Percentiles rank a stretch among this genome's conserved stretches.
Evolutionary conservation across 1,284 basidiomycete species (phyloP).

Genomic region (Malassezia japonica): DNA sequence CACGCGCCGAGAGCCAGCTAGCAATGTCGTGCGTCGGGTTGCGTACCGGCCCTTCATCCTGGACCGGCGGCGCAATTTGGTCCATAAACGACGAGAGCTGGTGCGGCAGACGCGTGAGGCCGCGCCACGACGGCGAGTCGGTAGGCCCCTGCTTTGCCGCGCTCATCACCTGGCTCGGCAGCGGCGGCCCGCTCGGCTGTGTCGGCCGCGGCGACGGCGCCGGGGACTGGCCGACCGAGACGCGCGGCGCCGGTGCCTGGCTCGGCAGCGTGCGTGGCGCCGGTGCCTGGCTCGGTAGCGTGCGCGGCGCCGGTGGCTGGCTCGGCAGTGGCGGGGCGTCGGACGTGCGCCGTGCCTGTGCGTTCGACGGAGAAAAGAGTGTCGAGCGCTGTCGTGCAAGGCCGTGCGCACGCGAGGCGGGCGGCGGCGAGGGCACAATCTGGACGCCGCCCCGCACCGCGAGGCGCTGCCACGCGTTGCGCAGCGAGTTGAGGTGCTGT

Average conservation of each 20-base stretch:
- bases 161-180: too few relatives aligned
- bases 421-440: not conserved
- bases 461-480: constrained; percentile 15
- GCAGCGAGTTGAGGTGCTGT: constrained; percentile 2
- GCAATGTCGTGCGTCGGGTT: not conserved
- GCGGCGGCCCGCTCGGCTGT: too few relatives aligned
- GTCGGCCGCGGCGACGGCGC: too few relatives aligned
- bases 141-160: too few relatives aligned
- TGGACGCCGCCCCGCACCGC: not conserved
- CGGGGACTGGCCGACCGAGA: too few relatives aligned
- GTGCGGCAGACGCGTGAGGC: not conserved
- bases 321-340: too few relatives aligned
- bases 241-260: too few relatives aligned
- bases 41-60: not conserved
- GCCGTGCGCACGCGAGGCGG: not conserved
- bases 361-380: not conserved
- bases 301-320: too few relatives aligned
- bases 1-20: not conserved
- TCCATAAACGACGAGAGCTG: not conserved
- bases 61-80: not conserved
- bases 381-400: not conserved
- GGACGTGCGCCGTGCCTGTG: not conserved
- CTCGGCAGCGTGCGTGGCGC: too few relatives aligned
- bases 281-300: too few relatives aligned
- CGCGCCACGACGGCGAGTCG: not conserved